Percentiles rank a stretch among this genome's conserved stretches.
These are phyloP conservation scores for Pseudozyma pruni DNA, from an alignment of 1,284 basidiomycete genomes.

Conservation along the genomic window DNA sequence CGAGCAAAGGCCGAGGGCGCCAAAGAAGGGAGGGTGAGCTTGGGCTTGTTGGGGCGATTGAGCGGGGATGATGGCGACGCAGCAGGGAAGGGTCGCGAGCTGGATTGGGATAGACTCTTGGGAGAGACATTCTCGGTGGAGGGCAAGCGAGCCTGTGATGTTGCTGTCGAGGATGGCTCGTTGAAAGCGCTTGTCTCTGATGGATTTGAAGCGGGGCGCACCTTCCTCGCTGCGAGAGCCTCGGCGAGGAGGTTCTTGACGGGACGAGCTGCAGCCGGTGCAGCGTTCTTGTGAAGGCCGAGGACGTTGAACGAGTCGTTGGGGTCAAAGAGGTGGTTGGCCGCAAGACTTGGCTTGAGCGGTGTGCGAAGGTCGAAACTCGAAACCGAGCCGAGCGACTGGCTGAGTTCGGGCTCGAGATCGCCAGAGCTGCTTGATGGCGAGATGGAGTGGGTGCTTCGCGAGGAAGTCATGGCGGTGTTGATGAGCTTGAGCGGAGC, in stretches of 20 bases:
- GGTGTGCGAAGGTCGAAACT: slow-evolving; percentile 58
- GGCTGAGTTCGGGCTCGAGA: slow-evolving; percentile 53
- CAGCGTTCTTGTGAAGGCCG: slow-evolving; percentile 28
- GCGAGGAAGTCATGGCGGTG: slow-evolving; percentile 40
- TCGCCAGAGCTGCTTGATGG: slow-evolving; percentile 43
- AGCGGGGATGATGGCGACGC: slow-evolving; percentile 23
- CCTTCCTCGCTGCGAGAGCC: slow-evolving; percentile 31
- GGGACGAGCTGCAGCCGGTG: slow-evolving; percentile 12
- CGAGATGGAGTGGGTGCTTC: slow-evolving; percentile 42
- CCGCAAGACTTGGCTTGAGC: slow-evolving; percentile 41
- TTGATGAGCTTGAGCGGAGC: slow-evolving; percentile 21
- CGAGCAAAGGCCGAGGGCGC: slow-evolving; percentile 39
- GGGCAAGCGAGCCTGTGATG: slow-evolving; percentile 1
- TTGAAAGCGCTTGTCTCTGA: slow-evolving; percentile 1
- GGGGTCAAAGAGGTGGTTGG: slow-evolving; percentile 34
- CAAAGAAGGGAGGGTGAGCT: slow-evolving; percentile 32
- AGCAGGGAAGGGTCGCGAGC: slow-evolving; percentile 5
- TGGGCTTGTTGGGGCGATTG: slow-evolving; percentile 37
- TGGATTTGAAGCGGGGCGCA: slow-evolving; percentile 14
- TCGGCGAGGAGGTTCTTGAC: slow-evolving; percentile 39
- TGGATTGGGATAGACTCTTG: slow-evolving; percentile 7
- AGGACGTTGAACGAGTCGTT: slow-evolving; percentile 33
- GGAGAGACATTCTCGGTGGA: slow-evolving; percentile 22
- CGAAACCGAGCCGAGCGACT: slow-evolving; percentile 51
- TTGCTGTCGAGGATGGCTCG: neutral